These are phyloP conservation scores for Sicyos edulis DNA, from an alignment of 306 rosid species.

Conservation along the genomic window DNA sequence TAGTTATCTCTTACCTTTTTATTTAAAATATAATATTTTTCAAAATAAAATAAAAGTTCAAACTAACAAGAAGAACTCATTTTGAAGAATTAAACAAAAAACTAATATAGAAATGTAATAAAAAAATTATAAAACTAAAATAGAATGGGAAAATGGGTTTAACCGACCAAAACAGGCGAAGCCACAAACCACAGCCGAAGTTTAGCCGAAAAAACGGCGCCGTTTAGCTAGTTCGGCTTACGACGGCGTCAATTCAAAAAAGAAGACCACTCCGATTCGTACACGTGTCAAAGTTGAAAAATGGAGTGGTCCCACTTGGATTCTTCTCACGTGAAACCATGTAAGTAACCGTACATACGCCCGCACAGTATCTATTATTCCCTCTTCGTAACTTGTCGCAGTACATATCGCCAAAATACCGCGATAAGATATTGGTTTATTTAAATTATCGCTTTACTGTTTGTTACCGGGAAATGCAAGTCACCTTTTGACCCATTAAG, in stretches of 20 bases:
- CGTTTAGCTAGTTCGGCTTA: not conserved
- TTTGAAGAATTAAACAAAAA: too few species aligned
- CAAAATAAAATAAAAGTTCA: too few species aligned
- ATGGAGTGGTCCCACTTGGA: conserved; percentile 31
- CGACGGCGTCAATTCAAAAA: conserved; percentile 10
- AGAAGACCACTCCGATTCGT: not conserved
- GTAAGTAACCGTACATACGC: conserved; percentile 33
- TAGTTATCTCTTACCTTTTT: too few species aligned
- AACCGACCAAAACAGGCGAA: not conserved
- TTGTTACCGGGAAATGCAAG: conserved; percentile 15
- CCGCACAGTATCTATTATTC: conserved; percentile 23
- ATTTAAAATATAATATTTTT: too few species aligned
- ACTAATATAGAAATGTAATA: too few species aligned
- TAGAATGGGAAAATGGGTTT: too few species aligned
- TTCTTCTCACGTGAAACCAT: conserved; percentile 28
- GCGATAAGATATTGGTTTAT: not conserved
- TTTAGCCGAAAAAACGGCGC: not conserved
- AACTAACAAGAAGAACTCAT: too few species aligned
- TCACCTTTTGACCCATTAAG: not conserved
- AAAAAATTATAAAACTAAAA: too few species aligned
- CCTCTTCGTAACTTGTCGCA: not conserved
- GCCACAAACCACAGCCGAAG: not conserved
- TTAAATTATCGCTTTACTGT: not conserved
- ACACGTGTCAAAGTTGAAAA: conserved; percentile 49
- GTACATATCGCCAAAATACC: not conserved